Conservation (phyloP, 2,329 filamentous ascomycete genomes). For the Xylaria polymorpha region DNA sequence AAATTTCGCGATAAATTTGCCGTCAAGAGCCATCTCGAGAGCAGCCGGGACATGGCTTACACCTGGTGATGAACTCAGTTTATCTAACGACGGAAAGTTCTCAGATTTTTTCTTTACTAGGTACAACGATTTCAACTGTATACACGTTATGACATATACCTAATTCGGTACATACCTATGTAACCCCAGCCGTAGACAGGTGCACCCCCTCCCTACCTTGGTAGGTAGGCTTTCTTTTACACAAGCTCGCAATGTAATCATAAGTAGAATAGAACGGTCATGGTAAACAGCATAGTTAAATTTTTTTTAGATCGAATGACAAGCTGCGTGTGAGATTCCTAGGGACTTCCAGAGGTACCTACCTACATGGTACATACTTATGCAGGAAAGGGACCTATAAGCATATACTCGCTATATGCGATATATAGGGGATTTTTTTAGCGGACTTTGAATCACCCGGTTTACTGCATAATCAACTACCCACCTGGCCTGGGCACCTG, state of each 20-base stretch:
- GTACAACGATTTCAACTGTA: neutral
- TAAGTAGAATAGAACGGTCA: neutral
- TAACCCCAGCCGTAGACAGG: no score
- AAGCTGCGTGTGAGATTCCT: neutral
- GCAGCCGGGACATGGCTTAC: slow-evolving; percentile 45
- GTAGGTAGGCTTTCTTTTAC: neutral
- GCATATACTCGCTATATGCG: neutral
- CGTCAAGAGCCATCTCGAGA: slow-evolving; percentile 40
- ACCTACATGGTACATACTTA: no score
- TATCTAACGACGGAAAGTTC: neutral
- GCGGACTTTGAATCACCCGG: no score
- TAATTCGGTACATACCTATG: neutral
- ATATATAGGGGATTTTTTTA: neutral
- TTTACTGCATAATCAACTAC: no score
- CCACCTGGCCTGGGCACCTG: no score
- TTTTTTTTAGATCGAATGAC: neutral
- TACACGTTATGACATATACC: neutral
- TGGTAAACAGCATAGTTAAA: neutral
- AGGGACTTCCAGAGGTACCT: no score
- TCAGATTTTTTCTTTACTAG: neutral
- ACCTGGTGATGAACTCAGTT: neutral
- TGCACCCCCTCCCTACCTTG: neutral
- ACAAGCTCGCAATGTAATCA: neutral
- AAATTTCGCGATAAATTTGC: slow-evolving; percentile 30
- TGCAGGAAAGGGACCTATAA: neutral